Evolutionary conservation across 1,139 yeast genomes (phyloP), one percentile per base, ranked within the genome.

Genomic region (Magnusiomyces sp.): DNA sequence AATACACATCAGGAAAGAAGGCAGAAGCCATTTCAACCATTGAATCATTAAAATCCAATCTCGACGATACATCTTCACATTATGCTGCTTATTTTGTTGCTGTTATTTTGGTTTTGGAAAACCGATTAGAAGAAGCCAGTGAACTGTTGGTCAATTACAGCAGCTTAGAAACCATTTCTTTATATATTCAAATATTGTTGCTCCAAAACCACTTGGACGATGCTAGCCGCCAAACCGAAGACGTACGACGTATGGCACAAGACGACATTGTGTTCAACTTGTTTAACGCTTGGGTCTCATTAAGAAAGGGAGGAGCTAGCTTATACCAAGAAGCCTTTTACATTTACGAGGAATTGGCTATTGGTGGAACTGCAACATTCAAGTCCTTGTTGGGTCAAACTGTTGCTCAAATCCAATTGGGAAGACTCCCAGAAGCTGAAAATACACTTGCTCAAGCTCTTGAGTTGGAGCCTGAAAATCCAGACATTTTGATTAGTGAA

Each of bases 271-370:
- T 82, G 46, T 82, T 75, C 65, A 84, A 81, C 59, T 72, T 83
- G 14, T 74, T 83, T 49, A 52, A 84, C 61, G 76, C 85, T 16
- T 81, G 86, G 81, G 70, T 80, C 19, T 71, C 74, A 52, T 67
- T 83, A 47, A 71, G 75, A 51, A 77, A 70, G 58, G 85, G 83
- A 46, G 81, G 79, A 50, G 74, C 79, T 27, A 76, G 74, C 53
- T 70, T 74, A 56, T 75, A 80, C 55, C 82, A 76, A 63, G 78
- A 79, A 56, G 72, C 85, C 1, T 80, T 75, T 67, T 84, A 81
- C 65, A 83, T 84, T 58, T 84, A 77, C 64, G 92, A 84, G 63
- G 94, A 84, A 66, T 71, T 81, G 50, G 73, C 81, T 49, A 75
- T 79, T 48, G 64, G 61, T 31, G 62, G 63, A 9, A 51, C 72